phyloP scores from a whole-genome alignment of 352 stramenopile species.

The Stephanocyclus meneghinianus region DNA sequence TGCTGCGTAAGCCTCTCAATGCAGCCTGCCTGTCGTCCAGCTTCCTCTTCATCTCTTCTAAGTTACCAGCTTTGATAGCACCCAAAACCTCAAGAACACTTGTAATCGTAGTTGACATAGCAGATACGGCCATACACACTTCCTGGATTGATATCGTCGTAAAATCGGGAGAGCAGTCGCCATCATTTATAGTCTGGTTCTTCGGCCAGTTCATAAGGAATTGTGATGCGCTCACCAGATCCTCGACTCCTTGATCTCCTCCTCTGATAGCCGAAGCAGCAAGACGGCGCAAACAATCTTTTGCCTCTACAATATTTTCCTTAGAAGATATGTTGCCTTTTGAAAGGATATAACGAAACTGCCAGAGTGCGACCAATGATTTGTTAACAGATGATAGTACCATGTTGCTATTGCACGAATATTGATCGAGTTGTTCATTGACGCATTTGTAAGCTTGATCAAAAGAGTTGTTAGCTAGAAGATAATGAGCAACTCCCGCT shows the following conservation, averaged over 20 bases:
- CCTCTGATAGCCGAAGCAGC: slow-evolving; percentile 36
- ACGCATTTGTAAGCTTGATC: slow-evolving; percentile 29
- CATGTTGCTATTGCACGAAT: not conserved
- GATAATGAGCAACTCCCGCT: slow-evolving; percentile 31
- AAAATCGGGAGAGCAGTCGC: not conserved
- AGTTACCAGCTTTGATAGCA: slow-evolving; percentile 26
- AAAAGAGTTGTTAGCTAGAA: slow-evolving; percentile 34
- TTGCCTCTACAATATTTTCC: slow-evolving; percentile 33
- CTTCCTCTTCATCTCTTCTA: slow-evolving; percentile 44
- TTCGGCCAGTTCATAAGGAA: slow-evolving; percentile 55
- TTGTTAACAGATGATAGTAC: slow-evolving; percentile 33
- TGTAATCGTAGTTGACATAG: slow-evolving; percentile 41
- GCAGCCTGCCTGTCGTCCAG: slow-evolving; percentile 54
- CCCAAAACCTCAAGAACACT: slow-evolving; percentile 35
- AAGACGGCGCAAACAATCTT: slow-evolving; percentile 58
- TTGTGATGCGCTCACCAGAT: slow-evolving; percentile 52
- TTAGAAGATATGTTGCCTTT: slow-evolving; percentile 25
- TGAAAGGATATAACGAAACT: slow-evolving; percentile 54
- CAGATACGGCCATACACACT: slow-evolving; percentile 48
- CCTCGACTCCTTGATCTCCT: slow-evolving; percentile 31
- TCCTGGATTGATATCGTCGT: slow-evolving; percentile 36
- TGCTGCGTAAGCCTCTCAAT: slow-evolving; percentile 49
- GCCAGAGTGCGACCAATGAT: slow-evolving; percentile 50
- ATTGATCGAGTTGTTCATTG: slow-evolving; percentile 4
- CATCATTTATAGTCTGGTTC: slow-evolving; percentile 15